These are phyloP conservation scores for Metarhizium brunneum DNA, from an alignment of 2,329 filamentous ascomycete species.

Conservation along the genomic window DNA sequence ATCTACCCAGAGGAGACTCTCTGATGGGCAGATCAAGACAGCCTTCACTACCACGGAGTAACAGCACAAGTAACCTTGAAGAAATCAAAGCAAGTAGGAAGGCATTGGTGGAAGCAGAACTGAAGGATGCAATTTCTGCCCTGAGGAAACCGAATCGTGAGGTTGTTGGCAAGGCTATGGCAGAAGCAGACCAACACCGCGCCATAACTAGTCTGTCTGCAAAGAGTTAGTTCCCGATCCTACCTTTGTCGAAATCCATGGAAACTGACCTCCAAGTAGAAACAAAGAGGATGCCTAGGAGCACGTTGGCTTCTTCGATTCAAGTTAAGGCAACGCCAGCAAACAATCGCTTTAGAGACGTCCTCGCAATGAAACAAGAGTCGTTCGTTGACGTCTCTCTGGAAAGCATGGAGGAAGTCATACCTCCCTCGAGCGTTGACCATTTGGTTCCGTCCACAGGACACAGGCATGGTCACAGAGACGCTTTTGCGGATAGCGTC, in stretches of 20 bases:
- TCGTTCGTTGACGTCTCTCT: conserved; percentile 11
- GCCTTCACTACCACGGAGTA: conserved; percentile 27
- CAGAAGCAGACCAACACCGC: conserved; percentile 57
- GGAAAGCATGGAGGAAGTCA: conserved; percentile 18
- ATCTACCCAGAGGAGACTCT: conserved; percentile 34
- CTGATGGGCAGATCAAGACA: conserved; percentile 30
- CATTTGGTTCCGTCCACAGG: conserved; percentile 33
- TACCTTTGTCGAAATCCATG: not conserved
- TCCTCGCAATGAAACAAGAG: conserved; percentile 25
- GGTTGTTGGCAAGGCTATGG: conserved; percentile 56
- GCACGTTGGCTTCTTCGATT: conserved; percentile 27
- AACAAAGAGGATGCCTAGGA: conserved; percentile 39
- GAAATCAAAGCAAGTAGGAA: conserved; percentile 55
- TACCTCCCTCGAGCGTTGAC: conserved; percentile 28
- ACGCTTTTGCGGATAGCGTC: conserved; percentile 19
- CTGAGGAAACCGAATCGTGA: conserved; percentile 69
- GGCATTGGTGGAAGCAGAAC: conserved; percentile 57
- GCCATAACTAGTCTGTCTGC: conserved; percentile 33
- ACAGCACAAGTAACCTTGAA: conserved; percentile 39
- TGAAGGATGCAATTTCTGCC: conserved; percentile 64
- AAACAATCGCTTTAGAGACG: conserved; percentile 44
- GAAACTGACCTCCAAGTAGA: conserved; percentile 31
- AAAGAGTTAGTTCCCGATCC: conserved; percentile 35
- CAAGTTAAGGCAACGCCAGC: conserved; percentile 50
- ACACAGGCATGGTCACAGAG: conserved; percentile 20